Percentiles rank a stretch among this genome's conserved stretches.
phyloP scores from a whole-genome alignment of 1,284 basidiomycete genomes.

The Sanguinoderma infundibulare region DNA sequence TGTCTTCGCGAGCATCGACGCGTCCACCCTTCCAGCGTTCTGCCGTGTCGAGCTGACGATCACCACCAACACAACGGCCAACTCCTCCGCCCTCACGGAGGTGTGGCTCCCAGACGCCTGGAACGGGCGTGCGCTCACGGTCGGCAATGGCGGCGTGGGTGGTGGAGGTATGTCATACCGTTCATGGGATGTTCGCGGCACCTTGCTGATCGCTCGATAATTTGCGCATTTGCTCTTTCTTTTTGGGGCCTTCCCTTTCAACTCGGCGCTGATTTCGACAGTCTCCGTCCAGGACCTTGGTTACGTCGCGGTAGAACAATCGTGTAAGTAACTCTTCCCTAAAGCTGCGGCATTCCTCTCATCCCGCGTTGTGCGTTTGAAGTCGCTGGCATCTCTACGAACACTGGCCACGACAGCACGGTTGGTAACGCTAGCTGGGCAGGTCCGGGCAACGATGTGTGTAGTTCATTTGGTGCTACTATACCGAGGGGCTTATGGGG shows the following conservation, averaged over 20 bases:
- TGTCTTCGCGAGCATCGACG: slow-evolving; percentile 27
- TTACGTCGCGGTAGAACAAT: slow-evolving; percentile 30
- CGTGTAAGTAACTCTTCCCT: slow-evolving; percentile 25
- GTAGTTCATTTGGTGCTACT: slow-evolving; percentile 1
- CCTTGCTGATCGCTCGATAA: not conserved
- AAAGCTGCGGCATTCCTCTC: not conserved
- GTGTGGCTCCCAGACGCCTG: slow-evolving; percentile 36
- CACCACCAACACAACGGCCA: slow-evolving; percentile 29
- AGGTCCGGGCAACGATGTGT: slow-evolving; percentile 33
- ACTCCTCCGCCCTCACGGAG: slow-evolving; percentile 31
- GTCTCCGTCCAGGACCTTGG: slow-evolving; percentile 34
- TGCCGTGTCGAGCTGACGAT: slow-evolving; percentile 28
- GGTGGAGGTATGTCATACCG: slow-evolving; percentile 29
- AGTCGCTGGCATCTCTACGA: slow-evolving; percentile 36
- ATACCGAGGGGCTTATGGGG: not conserved
- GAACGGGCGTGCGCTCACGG: slow-evolving; percentile 33
- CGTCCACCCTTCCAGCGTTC: slow-evolving; percentile 24
- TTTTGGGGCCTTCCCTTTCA: not conserved
- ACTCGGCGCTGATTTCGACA: slow-evolving; percentile 3
- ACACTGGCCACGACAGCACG: slow-evolving; percentile 31
- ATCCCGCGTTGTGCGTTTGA: not conserved
- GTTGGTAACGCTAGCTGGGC: slow-evolving; percentile 30
- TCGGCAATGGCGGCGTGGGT: slow-evolving; percentile 34
- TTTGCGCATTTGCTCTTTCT: too few relatives aligned
- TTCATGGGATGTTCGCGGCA: not conserved